Percentiles rank a stretch among this genome's conserved stretches.
Conservation (phyloP, 257 asterid genomes). For the Phtheirospermum japonicum region DNA sequence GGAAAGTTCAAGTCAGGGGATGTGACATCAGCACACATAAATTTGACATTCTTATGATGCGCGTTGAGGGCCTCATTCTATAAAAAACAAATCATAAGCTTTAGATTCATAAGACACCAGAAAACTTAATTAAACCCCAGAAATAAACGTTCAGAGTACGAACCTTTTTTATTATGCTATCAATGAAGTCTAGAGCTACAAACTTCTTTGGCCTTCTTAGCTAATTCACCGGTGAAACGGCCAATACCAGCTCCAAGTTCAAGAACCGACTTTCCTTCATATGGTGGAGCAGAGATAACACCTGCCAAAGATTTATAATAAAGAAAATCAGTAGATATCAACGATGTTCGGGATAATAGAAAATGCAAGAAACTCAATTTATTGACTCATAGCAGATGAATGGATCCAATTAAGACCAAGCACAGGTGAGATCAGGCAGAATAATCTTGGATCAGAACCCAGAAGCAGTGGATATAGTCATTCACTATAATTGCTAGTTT, state of each 20-base stretch:
- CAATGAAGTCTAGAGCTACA: constrained; percentile 89
- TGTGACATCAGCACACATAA: constrained; percentile 90
- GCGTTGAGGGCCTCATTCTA: constrained; percentile 78
- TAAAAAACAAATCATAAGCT: constrained; percentile 17
- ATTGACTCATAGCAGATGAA: too few relatives aligned
- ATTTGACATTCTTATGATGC: constrained; percentile 63
- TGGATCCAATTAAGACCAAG: too few relatives aligned
- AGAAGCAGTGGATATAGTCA: too few relatives aligned
- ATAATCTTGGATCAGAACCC: too few relatives aligned
- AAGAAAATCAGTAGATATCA: not conserved
- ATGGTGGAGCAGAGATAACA: constrained; percentile 74
- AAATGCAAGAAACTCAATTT: too few relatives aligned
- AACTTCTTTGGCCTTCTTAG: constrained; percentile 64
- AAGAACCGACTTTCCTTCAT: constrained; percentile 74
- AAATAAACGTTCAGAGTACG: constrained; percentile 22
- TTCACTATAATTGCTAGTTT: too few relatives aligned
- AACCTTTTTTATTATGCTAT: constrained; percentile 76
- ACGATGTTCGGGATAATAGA: not conserved
- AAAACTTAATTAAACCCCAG: constrained; percentile 2
- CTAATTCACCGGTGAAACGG: constrained; percentile 92
- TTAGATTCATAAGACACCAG: not conserved
- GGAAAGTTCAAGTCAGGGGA: constrained; percentile 71
- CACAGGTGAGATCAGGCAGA: not conserved
- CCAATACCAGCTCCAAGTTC: constrained; percentile 99
- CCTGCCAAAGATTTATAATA: constrained; percentile 35